Conservation (phyloP, 306 rosid species). For the Gleditsia sinensis region DNA sequence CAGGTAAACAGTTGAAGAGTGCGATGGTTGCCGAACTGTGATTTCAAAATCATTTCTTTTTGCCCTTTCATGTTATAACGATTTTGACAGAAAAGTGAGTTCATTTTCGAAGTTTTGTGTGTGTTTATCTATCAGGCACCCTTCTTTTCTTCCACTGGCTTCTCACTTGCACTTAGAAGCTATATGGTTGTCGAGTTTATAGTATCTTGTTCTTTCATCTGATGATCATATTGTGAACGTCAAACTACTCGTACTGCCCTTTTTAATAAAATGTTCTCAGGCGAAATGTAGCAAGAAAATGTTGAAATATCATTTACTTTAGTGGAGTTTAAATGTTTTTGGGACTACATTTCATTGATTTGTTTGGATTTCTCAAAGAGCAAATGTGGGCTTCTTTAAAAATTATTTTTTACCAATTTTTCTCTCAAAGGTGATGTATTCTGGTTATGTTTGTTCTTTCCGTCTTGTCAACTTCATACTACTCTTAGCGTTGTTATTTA, state of each 20-base stretch:
- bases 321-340: not conserved
- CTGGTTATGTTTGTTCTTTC: not conserved
- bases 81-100: too few relatives aligned
- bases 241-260: not conserved
- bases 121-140: not conserved
- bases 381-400: conserved; percentile 3
- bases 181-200: too few relatives aligned
- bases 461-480: too few relatives aligned
- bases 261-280: not conserved
- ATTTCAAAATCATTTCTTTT: not conserved
- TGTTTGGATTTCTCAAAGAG: not conserved
- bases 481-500: too few relatives aligned
- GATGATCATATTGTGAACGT: not conserved
- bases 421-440: not conserved
- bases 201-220: not conserved
- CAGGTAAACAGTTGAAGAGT: conserved; percentile 48
- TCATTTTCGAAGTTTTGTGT: not conserved
- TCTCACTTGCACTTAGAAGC: too few relatives aligned
- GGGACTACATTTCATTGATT: not conserved
- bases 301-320: too few relatives aligned
- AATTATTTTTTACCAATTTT: not conserved
- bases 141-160: not conserved
- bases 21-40: not conserved
- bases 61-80: too few relatives aligned
- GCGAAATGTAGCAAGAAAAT: not conserved